Evolutionary conservation across 768 basidiomycete species (phyloP), one percentile per base, ranked within the genome.

Genomic region (Rhodotorula taiwanensis): DNA sequence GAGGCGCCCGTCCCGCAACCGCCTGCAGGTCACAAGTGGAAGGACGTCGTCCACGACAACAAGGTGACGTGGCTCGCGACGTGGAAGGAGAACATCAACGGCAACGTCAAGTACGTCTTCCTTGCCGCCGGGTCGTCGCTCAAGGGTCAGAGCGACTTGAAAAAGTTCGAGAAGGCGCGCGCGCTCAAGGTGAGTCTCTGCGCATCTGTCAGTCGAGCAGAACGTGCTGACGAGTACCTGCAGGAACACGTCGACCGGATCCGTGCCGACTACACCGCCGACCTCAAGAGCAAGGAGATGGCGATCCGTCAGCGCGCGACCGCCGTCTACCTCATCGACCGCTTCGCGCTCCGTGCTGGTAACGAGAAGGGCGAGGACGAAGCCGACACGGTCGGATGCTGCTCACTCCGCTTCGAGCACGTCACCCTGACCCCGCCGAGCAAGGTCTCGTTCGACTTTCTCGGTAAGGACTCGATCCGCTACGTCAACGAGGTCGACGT

Each of bases 291-390:
- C 55, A 98, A 95, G 76, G 83, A 91, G 62, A 98, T 91, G 88
- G 87, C 86, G 15, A 87, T 89, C 68, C 86, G 95, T 39, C 94
- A 98, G 77, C 86, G 94, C 30, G 95, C 95, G n/a, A 98, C 94
- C 2, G 88, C 95, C 21, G 88, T 99, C 86, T 99, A 99, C 76
- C 90, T 99, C 78, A 98, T 99, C 72, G 95, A 99, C 77, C 84
- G 84, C 73, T 82, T 97, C 41, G 95, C 95, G 41, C 87, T 99
- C 75, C 89, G 95, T 81, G 93, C 93, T 51, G 95, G 95, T 68
- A 98, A 98, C 77, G 95, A 99, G 79, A 99, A 99, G 77, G 95
- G 94, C 48, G 95, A 97, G 72, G 95, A 99, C 70, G 95, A 98
- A 77, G 95, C 95, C 2, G 95, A 99, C 75, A 99, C 95, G 0